Evolutionary conservation across 208 protist genomes (phyloP).

Genomic region (Trypanosoma grayi): DNA sequence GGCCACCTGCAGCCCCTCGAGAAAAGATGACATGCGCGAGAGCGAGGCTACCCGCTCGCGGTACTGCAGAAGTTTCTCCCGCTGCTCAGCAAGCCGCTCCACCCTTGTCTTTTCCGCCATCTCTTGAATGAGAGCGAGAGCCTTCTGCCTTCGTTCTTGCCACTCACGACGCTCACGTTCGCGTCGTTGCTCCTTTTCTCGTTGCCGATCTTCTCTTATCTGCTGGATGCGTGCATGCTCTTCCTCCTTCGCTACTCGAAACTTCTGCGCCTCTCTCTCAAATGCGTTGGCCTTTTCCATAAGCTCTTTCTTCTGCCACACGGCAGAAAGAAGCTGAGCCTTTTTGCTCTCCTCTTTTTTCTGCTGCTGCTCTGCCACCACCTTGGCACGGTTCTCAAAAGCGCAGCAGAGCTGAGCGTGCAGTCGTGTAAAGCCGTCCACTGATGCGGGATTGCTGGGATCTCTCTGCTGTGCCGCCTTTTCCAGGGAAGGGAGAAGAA

Average conservation of each 20-base stretch:
- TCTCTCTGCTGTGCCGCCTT: background rate
- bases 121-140: constrained; percentile 26
- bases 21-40: constrained; percentile 52
- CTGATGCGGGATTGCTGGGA: constrained; percentile 1
- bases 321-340: constrained; percentile 12
- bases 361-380: constrained; percentile 6
- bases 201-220: constrained; percentile 26
- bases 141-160: constrained; percentile 30
- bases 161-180: constrained; percentile 17
- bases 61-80: constrained; percentile 27
- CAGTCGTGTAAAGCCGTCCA: constrained; percentile 6
- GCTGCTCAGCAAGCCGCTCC: constrained; percentile 27
- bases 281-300: background rate
- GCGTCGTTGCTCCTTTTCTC: constrained; percentile 20
- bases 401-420: background rate
- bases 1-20: constrained; percentile 54
- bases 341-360: constrained; percentile 17
- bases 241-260: constrained; percentile 8
- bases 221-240: constrained; percentile 15
- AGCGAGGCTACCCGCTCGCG: constrained; percentile 29
- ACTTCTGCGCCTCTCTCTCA: constrained; percentile 13
- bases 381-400: background rate
- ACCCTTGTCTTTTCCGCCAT: constrained; percentile 18
- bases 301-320: constrained; percentile 14
- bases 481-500: constrained; percentile 7